Base-by-base conservation (phyloP, 2,329 filamentous ascomycete species). In the Fusarium oxysporum region DNA sequence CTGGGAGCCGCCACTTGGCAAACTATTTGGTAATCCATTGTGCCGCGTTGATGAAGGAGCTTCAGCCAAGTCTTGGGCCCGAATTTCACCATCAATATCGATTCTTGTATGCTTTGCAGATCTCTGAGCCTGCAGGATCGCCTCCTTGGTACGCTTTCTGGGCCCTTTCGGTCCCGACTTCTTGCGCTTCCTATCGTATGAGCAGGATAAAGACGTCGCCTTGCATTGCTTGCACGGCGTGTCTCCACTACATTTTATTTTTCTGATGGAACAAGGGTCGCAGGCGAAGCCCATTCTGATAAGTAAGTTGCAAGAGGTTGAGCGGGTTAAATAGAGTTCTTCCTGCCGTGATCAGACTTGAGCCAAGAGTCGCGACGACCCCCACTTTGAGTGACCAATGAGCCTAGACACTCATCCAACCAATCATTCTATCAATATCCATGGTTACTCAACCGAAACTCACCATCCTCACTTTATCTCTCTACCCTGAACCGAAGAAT, bases 61-160 rank as follows among this genome's bases (percentile, higher is more conserved):
- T 23, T 11, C 19, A 37, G 25, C 14, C 13, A 8, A 11, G 6
- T 47, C 8, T 30, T 25, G 19, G 12, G 21, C 3, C 11, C 4
- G 17, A n/a, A 28, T 10, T 19, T 19, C 6, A 14, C 21, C 21
- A 16, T 41, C 10, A 54, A 12, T 17, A 4, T 40, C 23, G 23
- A 19, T 40, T 43, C 25, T 30, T 25, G 28, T 28, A 12, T 33
- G 50, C 38, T 30, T 28, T 28, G 51, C 35, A 16, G 62, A 60
- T 21, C 48, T 47, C 16, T 68, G 65, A 45, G 35, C 47, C 30
- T 70, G 38, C 16, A 56, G 30, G 40, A 70, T 70, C 14, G 50
- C 68, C 17, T 70, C 67, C 13, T 70, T 70, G 16, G 68, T 70
- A 11, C 55, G 66, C 25, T 70, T 70, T 16, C 68, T 55, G 3